Conservation (phyloP, 2,329 filamentous ascomycete species). For the Hypoxylon sp. region DNA sequence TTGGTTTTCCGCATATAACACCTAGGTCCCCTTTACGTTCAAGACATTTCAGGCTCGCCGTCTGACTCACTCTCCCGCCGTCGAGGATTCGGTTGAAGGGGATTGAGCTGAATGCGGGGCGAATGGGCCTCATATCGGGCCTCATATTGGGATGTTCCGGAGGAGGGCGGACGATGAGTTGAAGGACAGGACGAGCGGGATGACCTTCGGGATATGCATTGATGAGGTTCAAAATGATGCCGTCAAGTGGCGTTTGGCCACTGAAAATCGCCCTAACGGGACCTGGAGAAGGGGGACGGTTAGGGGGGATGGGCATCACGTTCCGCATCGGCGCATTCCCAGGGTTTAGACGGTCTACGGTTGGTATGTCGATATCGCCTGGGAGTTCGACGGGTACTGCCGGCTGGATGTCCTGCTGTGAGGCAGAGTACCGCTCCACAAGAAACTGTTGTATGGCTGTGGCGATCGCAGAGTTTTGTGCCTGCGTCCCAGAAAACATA, state of each 20-base stretch:
- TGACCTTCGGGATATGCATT: background rate
- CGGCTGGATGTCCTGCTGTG: background rate
- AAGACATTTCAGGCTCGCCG: background rate
- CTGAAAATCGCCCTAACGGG: background rate
- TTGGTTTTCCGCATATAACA: background rate
- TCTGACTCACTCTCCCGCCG: background rate
- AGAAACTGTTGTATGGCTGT: background rate
- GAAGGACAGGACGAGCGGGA: background rate
- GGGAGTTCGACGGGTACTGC: background rate
- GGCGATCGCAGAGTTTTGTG: background rate
- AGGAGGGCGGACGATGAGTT: background rate
- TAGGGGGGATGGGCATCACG: background rate
- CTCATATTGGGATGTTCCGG: constrained; percentile 27
- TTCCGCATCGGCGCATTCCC: background rate
- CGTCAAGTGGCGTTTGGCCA: no score
- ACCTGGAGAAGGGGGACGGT: background rate
- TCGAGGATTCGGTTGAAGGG: background rate
- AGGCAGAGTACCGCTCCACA: background rate
- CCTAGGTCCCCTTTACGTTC: background rate
- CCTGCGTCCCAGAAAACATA: background rate
- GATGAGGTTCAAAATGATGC: background rate
- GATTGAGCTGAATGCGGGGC: constrained; percentile 16
- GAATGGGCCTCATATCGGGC: no score
- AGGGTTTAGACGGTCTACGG: background rate
- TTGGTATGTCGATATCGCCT: background rate